Evolutionary conservation across 495 filamentous ascomycete genomes (phyloP).

Genomic region (Glarea lozoyensis): DNA sequence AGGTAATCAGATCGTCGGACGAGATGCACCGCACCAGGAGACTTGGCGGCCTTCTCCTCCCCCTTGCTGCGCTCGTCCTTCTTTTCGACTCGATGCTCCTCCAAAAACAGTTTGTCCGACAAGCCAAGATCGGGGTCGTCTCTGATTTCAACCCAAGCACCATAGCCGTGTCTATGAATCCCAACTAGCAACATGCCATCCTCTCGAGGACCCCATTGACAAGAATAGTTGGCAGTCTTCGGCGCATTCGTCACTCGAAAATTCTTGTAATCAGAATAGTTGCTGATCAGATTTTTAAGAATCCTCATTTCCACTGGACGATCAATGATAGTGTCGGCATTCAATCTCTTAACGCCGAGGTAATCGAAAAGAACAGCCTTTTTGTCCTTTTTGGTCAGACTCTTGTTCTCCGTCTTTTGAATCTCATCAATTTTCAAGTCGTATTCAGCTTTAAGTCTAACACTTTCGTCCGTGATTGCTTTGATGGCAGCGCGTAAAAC

Average conservation of each 20-base stretch:
- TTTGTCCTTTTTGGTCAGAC: slow-evolving; percentile 86
- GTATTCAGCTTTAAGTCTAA: slow-evolving; percentile 61
- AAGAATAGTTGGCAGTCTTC: slow-evolving; percentile 78
- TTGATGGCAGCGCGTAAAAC: slow-evolving; percentile 43
- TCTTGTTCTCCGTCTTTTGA: slow-evolving; percentile 60
- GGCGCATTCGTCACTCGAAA: slow-evolving; percentile 89
- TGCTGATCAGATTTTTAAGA: slow-evolving; percentile 59
- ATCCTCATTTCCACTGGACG: slow-evolving; percentile 82
- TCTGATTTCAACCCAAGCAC: slow-evolving; percentile 85
- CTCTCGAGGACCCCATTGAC: slow-evolving; percentile 82
- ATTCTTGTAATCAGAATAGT: slow-evolving; percentile 53
- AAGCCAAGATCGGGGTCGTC: slow-evolving; percentile 85
- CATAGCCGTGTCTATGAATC: slow-evolving; percentile 86
- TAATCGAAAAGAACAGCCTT: slow-evolving; percentile 94
- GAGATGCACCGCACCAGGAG: slow-evolving; percentile 90
- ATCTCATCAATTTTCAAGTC: slow-evolving; percentile 45
- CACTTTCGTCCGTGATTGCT: slow-evolving; percentile 65
- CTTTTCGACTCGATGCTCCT: slow-evolving; percentile 95
- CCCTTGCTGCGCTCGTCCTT: slow-evolving; percentile 80
- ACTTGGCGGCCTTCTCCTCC: slow-evolving; percentile 73
- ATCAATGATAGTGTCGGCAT: slow-evolving; percentile 88
- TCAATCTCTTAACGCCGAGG: slow-evolving; percentile 82
- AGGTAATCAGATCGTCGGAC: slow-evolving; percentile 93
- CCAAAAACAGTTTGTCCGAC: slow-evolving; percentile 88
- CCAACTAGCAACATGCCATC: slow-evolving; percentile 96